Evolutionary conservation across 345 rosid genomes (phyloP), one percentile per base, ranked within the genome.

Genomic region (Clarkia xantiana): DNA sequence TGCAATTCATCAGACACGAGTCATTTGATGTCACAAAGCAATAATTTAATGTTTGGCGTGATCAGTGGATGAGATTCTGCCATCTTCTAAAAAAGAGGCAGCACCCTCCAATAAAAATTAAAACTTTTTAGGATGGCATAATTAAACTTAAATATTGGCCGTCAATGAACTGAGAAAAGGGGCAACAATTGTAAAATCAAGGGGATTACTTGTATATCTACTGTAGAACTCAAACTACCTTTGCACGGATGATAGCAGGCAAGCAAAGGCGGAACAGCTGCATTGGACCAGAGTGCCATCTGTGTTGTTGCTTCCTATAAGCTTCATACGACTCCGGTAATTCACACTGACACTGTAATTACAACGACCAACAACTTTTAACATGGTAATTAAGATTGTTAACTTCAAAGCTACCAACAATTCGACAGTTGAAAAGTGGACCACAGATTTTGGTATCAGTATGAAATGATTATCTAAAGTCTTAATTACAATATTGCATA

Each of bases 221-320:
- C 39, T 48, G 16, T 13, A 39, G 23, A 13, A 18, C 34, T 4
- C 18, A 7, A 18, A 1, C n/a, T 60, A 74, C 79, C 73, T 74
- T 70, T 46, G 79, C 34, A 49, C 49, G 53, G 17, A 74, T 67
- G 42, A 74, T 25, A 43, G 44, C 71, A 0, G 72, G 79, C 57
- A 74, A 55, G 39, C 79, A 74, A 14, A 74, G 71, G 59, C 79
- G 67, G 54, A 74, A 74, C 63, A 74, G 55, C 56, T 74, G 79
- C 79, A 74, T 74, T 13, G 79, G 79, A 40, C 79, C 79, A 36
- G 79, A 74, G 60, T 74, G 79, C 79, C 79, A 74, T 53, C 79
- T 59, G 54, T 74, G 79, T 41, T 74, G 79, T 22, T 74, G 79
- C 58, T 74, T 74, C 62, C 79, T 64, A 49, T 74, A 74, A 18